A percentile compares a stretch with the other conserved stretches of the same genome.
These are phyloP conservation scores for Orbilia oligospora DNA, from an alignment of 2,329 filamentous ascomycete genomes.

Conservation along the genomic window DNA sequence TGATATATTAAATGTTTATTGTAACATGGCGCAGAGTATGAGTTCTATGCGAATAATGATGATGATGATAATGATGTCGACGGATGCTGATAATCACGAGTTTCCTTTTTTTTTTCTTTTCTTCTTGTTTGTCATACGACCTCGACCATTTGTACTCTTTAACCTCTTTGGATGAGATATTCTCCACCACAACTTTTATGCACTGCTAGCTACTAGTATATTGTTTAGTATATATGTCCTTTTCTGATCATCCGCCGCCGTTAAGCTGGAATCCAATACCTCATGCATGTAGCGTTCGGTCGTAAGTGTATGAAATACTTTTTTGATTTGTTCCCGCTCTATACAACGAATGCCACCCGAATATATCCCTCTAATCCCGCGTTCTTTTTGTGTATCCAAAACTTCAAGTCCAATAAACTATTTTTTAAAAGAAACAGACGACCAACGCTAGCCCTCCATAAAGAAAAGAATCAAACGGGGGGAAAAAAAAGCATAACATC, in stretches of 20 bases:
- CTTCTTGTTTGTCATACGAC: constrained; percentile 49
- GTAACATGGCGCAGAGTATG: background rate
- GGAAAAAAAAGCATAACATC: constrained; percentile 9
- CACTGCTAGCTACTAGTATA: too few relatives aligned
- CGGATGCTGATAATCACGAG: constrained; percentile 43
- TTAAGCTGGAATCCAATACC: background rate
- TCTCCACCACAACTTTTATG: background rate
- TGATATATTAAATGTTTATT: constrained; percentile 21
- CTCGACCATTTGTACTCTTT: constrained; percentile 18
- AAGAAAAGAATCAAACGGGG: too few relatives aligned
- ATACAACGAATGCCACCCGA: constrained; percentile 34
- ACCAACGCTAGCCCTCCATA: constrained; percentile 17
- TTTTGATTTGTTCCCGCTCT: constrained; percentile 40
- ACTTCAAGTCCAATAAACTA: constrained; percentile 2
- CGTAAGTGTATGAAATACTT: constrained; percentile 11
- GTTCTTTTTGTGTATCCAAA: constrained; percentile 1
- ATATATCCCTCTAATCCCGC: constrained; percentile 20
- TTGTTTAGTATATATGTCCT: background rate
- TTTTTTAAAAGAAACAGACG: background rate
- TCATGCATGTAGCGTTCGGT: background rate
- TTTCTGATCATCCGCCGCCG: background rate
- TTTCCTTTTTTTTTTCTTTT: constrained; percentile 34
- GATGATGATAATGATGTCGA: background rate
- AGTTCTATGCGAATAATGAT: background rate
- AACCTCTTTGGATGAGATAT: too few relatives aligned